Evolutionary conservation across 2,329 filamentous ascomycete genomes (phyloP).

Genomic region (Elsinoe australis): DNA sequence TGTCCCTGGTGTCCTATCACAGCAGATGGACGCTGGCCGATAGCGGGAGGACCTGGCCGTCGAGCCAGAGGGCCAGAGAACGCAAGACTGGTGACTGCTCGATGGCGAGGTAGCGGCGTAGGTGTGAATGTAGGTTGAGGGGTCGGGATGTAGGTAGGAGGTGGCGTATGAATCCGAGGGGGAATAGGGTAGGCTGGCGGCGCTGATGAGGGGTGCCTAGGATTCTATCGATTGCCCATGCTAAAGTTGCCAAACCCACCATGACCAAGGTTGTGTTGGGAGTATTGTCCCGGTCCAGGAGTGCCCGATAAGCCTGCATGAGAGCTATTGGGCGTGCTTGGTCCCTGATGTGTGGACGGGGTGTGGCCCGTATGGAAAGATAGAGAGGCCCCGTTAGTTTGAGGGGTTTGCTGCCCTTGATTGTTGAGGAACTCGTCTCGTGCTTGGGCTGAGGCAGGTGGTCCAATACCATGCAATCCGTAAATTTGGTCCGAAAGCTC

Average conservation of each 20-base stretch:
- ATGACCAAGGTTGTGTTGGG: conserved; percentile 14
- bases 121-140: not conserved
- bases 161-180: not conserved
- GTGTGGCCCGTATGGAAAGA: conserved; percentile 34
- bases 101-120: not conserved
- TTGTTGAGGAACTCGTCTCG: conserved; percentile 30
- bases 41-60: too few species aligned
- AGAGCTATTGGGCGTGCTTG: conserved; percentile 61
- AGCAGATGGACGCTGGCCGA: too few species aligned
- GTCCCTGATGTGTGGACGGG: conserved; percentile 34
- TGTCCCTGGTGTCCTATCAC: too few species aligned
- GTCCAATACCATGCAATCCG: conserved; percentile 63
- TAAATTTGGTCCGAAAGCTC: conserved; percentile 86
- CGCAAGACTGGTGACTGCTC: too few species aligned
- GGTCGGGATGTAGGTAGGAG: too few species aligned
- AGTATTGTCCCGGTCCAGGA: conserved; percentile 18
- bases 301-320: conserved; percentile 41
- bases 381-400: conserved; percentile 23
- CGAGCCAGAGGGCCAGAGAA: too few species aligned
- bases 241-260: conserved; percentile 17
- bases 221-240: conserved; percentile 17
- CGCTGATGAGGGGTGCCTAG: not conserved
- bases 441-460: conserved; percentile 48
- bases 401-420: conserved; percentile 40
- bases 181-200: too few species aligned